Conservation (phyloP, 2,329 filamentous ascomycete genomes). For the Cercospora berteroae region DNA sequence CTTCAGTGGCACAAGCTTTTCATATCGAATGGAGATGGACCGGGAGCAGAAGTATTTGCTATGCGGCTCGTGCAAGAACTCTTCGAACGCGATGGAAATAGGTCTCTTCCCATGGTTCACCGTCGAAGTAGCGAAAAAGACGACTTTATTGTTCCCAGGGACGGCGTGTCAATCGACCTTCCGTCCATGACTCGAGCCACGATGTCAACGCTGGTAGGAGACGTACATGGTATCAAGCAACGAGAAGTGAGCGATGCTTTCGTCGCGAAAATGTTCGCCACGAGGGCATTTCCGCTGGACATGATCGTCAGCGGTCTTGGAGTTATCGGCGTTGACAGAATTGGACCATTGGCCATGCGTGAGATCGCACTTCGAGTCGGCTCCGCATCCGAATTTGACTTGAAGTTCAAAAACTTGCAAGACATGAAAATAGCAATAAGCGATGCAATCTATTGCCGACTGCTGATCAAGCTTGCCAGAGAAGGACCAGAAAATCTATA, state of each 20-base stretch:
- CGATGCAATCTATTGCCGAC: slow-evolving; percentile 62
- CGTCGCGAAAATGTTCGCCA: slow-evolving; percentile 79
- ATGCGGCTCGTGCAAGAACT: slow-evolving; percentile 34
- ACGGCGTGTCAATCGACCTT: slow-evolving; percentile 8
- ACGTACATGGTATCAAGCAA: slow-evolving; percentile 45
- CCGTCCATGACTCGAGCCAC: slow-evolving; percentile 26
- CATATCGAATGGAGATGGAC: slow-evolving; percentile 38
- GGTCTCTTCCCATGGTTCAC: slow-evolving; percentile 27
- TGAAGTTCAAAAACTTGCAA: slow-evolving; percentile 61
- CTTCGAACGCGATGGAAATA: slow-evolving; percentile 25
- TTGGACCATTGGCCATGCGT: slow-evolving; percentile 75
- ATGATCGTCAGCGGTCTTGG: slow-evolving; percentile 67
- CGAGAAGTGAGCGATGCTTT: slow-evolving; percentile 62
- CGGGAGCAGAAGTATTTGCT: slow-evolving; percentile 36
- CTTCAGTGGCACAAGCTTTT: slow-evolving; percentile 45
- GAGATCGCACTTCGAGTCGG: slow-evolving; percentile 69
- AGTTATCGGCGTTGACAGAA: slow-evolving; percentile 66
- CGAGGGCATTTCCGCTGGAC: slow-evolving; percentile 69
- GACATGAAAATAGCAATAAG: slow-evolving; percentile 62
- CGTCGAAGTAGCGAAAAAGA: not conserved
- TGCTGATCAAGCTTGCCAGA: slow-evolving; percentile 63
- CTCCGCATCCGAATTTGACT: slow-evolving; percentile 55
- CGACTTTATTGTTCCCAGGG: not conserved
- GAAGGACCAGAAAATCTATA: slow-evolving; percentile 55
- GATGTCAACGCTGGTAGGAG: slow-evolving; percentile 38